Evolutionary conservation across 2,329 filamentous ascomycete species (phyloP).

Genomic region (Anisogramma anomala): DNA sequence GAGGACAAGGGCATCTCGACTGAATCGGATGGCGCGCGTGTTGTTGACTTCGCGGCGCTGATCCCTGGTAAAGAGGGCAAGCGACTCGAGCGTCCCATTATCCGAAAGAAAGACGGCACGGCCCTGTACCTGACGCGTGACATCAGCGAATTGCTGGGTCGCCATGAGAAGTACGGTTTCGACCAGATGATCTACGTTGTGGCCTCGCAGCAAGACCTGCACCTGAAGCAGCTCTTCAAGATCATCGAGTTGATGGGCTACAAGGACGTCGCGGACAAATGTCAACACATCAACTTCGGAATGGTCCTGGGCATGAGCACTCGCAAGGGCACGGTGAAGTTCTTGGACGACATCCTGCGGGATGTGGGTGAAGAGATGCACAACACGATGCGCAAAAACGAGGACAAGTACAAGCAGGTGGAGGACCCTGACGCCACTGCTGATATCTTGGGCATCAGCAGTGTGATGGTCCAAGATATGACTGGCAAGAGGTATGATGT

Average conservation of each 20-base stretch:
- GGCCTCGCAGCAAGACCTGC: constrained; percentile 59
- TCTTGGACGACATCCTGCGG: constrained; percentile 58
- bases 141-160: constrained; percentile 60
- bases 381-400: constrained; percentile 87
- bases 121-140: constrained; percentile 70
- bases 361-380: constrained; percentile 94
- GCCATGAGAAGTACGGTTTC: constrained; percentile 51
- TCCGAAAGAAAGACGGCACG: constrained; percentile 63
- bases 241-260: constrained; percentile 62
- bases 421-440: constrained; percentile 70
- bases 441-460: constrained; percentile 82
- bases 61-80: constrained; percentile 56
- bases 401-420: constrained; percentile 81
- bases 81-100: constrained; percentile 57
- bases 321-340: constrained; percentile 63
- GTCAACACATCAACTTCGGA: constrained; percentile 67
- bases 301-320: constrained; percentile 61
- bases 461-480: constrained; percentile 98
- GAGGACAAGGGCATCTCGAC: constrained; percentile 53
- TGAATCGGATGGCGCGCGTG: constrained; percentile 59
- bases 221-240: constrained; percentile 65
- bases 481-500: constrained; percentile 67
- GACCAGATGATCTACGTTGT: constrained; percentile 76
- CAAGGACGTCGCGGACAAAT: constrained; percentile 54
- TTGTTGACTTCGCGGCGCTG: constrained; percentile 61